Evolutionary conservation across 2,329 filamentous ascomycete species (phyloP).

Genomic region (Periconia sp.): DNA sequence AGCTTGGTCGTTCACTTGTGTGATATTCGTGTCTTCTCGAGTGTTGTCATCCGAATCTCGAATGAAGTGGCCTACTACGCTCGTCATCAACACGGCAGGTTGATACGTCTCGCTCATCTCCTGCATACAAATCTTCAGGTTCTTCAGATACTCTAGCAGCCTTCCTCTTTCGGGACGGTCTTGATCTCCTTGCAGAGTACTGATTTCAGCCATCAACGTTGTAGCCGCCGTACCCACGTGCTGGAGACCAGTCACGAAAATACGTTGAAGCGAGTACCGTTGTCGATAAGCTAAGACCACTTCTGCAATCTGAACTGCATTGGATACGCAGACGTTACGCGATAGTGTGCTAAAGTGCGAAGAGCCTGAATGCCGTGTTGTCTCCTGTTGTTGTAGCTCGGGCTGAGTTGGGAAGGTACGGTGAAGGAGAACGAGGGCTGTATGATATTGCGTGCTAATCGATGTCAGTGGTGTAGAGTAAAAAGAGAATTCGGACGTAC

Average conservation of each 20-base stretch:
- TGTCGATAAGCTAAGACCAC: conserved; percentile 13
- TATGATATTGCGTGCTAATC: conserved; percentile 19
- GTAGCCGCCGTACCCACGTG: conserved; percentile 21
- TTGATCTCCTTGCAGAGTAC: conserved; percentile 11
- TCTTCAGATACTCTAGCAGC: conserved; percentile 10
- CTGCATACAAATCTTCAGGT: conserved; percentile 5
- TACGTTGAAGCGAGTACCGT: conserved; percentile 11
- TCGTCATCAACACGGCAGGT: conserved; percentile 16
- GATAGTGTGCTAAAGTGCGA: conserved; percentile 16
- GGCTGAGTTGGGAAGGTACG: conserved; percentile 14
- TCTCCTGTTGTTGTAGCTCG: not conserved
- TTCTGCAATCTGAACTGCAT: conserved; percentile 16
- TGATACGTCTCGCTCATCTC: conserved; percentile 21
- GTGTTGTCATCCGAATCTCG: conserved; percentile 7
- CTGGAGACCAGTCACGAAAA: conserved; percentile 20
- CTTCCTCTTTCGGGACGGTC: conserved; percentile 2
- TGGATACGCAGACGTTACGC: conserved; percentile 17
- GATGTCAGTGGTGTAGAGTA: too few species aligned
- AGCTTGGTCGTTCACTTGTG: not conserved
- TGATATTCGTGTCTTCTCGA: not conserved
- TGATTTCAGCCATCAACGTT: conserved; percentile 20
- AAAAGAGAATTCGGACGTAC: too few species aligned
- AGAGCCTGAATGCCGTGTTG: conserved; percentile 4
- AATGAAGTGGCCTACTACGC: conserved; percentile 17
- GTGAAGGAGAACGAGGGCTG: conserved; percentile 17